Base-by-base conservation (phyloP, 2,329 filamentous ascomycete species). In the Neospermospora avenae region DNA sequence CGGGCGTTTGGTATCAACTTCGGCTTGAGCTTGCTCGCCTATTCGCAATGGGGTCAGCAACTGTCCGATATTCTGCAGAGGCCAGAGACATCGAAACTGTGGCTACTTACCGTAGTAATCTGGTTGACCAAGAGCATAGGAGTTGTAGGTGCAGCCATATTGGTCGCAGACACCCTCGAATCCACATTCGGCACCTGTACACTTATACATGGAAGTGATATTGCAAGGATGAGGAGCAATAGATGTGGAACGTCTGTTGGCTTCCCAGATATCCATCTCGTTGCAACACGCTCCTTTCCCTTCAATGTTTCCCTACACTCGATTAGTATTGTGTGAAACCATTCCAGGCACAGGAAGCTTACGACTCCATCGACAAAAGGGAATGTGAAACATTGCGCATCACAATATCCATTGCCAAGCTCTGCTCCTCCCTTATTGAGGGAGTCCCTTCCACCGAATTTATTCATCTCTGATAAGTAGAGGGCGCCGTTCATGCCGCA, bases 401-500 rank as follows among this genome's bases (percentile, higher is more conserved):
- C 83, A 59, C 85, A 88, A 74, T 88, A 87, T 11, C 85, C 85
- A 2, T 83, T 85, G 48, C 85, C 85, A 58, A 83, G 84, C 56
- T 77, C 76, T 4, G 84, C 83, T 59, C 85, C 85, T 37, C 80
- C 84, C 60, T 78, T 76, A 73, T 83, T 85, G 67, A 80, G 82
- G 67, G 77, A 77, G 63, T 75, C 69, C 65, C 78, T 63, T 46
- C 85, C 86, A 67, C 88, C 87, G 65, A 86, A 82, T 5, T 78
- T 76, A 25, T 83, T 79, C 85, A 89, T 89, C 69, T 82, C 77
- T 25, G 82, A 76, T 49, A 88, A 79, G 76, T 90, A 90, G 44
- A 90, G 76, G 51, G 87, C 87, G 58, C 87, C 87, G 74, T 91
- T 90, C 61, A 91, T 76, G 65, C 88, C 88, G 70, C 88, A 91